Evolutionary conservation across 805 yeast species (phyloP).

Genomic region (Helenozyma rhizophorensis): DNA sequence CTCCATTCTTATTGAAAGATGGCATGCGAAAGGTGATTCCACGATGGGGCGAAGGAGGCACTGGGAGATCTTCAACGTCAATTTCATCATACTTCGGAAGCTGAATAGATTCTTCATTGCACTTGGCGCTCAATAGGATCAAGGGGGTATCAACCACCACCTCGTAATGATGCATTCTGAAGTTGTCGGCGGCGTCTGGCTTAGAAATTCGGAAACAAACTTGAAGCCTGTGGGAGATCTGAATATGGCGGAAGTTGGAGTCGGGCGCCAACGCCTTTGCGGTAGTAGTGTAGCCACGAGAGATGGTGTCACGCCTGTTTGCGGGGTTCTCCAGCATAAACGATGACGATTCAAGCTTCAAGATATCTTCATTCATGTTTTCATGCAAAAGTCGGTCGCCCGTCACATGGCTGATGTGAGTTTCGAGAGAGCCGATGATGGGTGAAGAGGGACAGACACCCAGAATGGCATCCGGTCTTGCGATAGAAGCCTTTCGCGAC

Average conservation of each 20-base stretch:
- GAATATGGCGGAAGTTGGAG: constrained; percentile 57
- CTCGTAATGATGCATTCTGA: constrained; percentile 67
- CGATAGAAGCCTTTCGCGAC: constrained; percentile 26
- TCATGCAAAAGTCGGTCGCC: constrained; percentile 4
- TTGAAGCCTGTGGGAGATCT: constrained; percentile 64
- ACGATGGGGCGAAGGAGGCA: constrained; percentile 11
- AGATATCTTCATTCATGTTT: constrained; percentile 15
- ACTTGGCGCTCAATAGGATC: constrained; percentile 39
- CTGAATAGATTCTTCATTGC: constrained; percentile 37
- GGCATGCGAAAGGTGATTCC: constrained; percentile 37
- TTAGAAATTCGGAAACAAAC: constrained; percentile 65
- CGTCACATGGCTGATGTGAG: constrained; percentile 28
- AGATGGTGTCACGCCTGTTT: constrained; percentile 23
- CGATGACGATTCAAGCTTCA: constrained; percentile 28
- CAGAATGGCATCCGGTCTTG: constrained; percentile 7
- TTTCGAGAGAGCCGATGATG: constrained; percentile 36
- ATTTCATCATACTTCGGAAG: constrained; percentile 37
- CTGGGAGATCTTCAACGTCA: neutral
- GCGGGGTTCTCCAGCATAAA: constrained; percentile 25
- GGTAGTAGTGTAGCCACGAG: constrained; percentile 32
- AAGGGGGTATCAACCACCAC: constrained; percentile 79
- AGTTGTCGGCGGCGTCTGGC: constrained; percentile 45
- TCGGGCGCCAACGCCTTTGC: constrained; percentile 55
- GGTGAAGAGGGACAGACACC: constrained; percentile 23
- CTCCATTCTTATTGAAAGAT: constrained; percentile 28